Base-by-base conservation (phyloP, 106 monocot genomes). In the Dendrobium officinale region DNA sequence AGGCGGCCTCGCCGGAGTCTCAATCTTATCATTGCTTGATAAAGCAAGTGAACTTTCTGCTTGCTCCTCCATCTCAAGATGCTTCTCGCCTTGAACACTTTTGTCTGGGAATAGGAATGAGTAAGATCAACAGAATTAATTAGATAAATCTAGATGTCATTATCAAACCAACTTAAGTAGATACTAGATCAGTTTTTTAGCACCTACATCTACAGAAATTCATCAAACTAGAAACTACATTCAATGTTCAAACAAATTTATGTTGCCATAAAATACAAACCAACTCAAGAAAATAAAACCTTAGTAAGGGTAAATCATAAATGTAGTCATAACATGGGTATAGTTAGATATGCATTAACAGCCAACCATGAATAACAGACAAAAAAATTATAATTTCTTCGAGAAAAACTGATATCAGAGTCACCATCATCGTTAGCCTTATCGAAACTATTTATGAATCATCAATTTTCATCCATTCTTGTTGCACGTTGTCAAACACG, bases 51-150 rank as follows among this genome's bases (percentile, higher is more conserved):
- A 82, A 27, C 78, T 76, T 76, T 85, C 84, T 18, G 41, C 85
- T 42, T 84, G 82, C 45, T 84, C 86, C 80, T 90, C 96, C 75
- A 44, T 85, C 74, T 83, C 84, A 42, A 29, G 80, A 54, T 55
- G 68, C 73, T 81, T 90, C 61, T 86, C 87, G 33, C 83, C 86
- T 42, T 68, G 33, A 61, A 61, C 77, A 73, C 85, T 88, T 79
- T 77, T 86, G 41, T 73, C 96, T 94, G 85, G 29, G 77, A 31
- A 74, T 33, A 70, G 37, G 15, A 70, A 70, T 13, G 37, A 17
- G 3, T 16, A 40, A 3, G 37, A 70, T 2, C 4, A 70, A 70
- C 31, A 70, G 29, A 70, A 70, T 37, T 70, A 70, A 70, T 70
- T 40, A 37, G 27, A 6, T 67, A 7, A 24, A 67, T 24, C 22